phyloP scores from a whole-genome alignment of 805 yeast species.

The Candida xiaguanensis region DNA sequence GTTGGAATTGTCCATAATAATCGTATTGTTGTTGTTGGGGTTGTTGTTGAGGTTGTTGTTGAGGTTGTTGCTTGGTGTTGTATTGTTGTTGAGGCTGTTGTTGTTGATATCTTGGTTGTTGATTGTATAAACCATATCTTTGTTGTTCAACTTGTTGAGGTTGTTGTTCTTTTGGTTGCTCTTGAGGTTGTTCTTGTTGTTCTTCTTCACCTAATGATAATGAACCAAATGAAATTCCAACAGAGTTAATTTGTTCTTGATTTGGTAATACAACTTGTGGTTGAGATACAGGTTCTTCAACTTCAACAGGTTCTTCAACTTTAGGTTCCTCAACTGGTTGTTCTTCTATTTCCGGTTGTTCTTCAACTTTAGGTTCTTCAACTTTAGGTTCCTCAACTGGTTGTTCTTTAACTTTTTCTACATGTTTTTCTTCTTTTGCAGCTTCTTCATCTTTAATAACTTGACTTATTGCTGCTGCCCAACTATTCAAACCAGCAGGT shows the following conservation, averaged over 20 bases:
- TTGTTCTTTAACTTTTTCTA: constrained; percentile 5
- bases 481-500: constrained; percentile 9
- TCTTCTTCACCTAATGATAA: constrained; percentile 47
- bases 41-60: constrained; percentile 16
- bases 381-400: constrained; percentile 10
- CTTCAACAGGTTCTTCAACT: constrained; percentile 1
- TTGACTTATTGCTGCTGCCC: constrained; percentile 43
- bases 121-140: constrained; percentile 13
- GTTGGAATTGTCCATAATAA: constrained; percentile 33
- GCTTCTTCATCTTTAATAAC: constrained; percentile 19
- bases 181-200: constrained; percentile 14
- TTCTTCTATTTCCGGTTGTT: constrained; percentile 1
- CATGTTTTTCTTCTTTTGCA: constrained; percentile 12
- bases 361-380: constrained; percentile 14
- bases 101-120: constrained; percentile 19
- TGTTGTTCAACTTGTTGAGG: constrained; percentile 9
- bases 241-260: constrained; percentile 42
- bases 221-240: constrained; percentile 65
- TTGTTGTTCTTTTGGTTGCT: constrained; percentile 13
- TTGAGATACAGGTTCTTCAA: constrained; percentile 2
- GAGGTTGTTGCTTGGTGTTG: constrained; percentile 12
- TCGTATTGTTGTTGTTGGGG: constrained; percentile 23
- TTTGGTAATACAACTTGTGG: constrained; percentile 49
- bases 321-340: neutral
- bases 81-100: constrained; percentile 18